phyloP scores from a whole-genome alignment of 495 filamentous ascomycete genomes.

The Xylaria scruposa region DNA sequence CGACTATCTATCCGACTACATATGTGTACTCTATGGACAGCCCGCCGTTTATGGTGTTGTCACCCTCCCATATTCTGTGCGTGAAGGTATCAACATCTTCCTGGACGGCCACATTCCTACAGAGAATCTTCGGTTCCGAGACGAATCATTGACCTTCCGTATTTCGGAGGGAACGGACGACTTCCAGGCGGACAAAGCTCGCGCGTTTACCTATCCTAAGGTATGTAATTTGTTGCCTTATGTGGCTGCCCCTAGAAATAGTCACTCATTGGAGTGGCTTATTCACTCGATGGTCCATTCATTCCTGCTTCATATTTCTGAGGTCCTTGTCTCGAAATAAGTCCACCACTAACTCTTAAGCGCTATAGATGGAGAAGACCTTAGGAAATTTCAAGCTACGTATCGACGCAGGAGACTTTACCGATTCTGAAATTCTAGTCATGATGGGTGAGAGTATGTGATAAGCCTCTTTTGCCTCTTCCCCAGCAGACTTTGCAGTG shows the following conservation, averaged over 20 bases:
- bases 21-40: slow-evolving; percentile 94
- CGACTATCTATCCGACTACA: slow-evolving; percentile 97
- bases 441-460: slow-evolving; percentile 91
- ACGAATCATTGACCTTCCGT: slow-evolving; percentile 95
- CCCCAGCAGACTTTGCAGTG: not conserved
- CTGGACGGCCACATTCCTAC: slow-evolving; percentile 96
- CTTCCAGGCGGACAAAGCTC: slow-evolving; percentile 82
- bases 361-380: slow-evolving; percentile 83
- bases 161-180: slow-evolving; percentile 92
- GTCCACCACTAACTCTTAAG: not conserved
- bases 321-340: not conserved
- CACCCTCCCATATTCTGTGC: slow-evolving; percentile 93
- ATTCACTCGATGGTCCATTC: not conserved
- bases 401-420: slow-evolving; percentile 85
- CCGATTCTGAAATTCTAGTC: slow-evolving; percentile 96
- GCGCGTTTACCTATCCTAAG: slow-evolving; percentile 81
- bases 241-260: too few relatives aligned
- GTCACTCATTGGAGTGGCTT: not conserved
- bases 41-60: slow-evolving; percentile 98
- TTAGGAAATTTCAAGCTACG: slow-evolving; percentile 86
- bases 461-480: not conserved
- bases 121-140: slow-evolving; percentile 97
- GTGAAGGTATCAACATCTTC: slow-evolving; percentile 99
- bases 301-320: not conserved
- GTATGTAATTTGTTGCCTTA: not conserved